A percentile compares a stretch with the other conserved stretches of the same genome.
Conservation (phyloP, 2,329 filamentous ascomycete species). For the Cytospora chrysosperma region DNA sequence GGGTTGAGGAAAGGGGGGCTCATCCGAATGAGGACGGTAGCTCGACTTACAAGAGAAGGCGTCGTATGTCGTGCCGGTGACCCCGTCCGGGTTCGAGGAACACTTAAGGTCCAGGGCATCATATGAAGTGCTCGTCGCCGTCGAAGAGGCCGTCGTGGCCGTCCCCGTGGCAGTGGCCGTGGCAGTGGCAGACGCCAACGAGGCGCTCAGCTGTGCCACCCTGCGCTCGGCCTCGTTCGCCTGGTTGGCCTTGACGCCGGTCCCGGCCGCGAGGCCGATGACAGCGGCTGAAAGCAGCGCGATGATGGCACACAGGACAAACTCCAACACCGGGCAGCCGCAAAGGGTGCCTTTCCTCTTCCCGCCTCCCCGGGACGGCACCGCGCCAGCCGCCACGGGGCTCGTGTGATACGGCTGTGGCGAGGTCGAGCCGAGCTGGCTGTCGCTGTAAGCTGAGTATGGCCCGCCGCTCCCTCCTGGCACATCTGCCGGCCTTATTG, state of each 20-base stretch:
- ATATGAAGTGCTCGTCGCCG: slow-evolving; percentile 31
- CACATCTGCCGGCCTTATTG: slow-evolving; percentile 14
- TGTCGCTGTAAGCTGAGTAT: slow-evolving; percentile 19
- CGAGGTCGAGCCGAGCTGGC: slow-evolving; percentile 15
- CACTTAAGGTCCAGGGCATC: slow-evolving; percentile 42
- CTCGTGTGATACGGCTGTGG: slow-evolving; percentile 1
- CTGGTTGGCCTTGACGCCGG: slow-evolving; percentile 41
- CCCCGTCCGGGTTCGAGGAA: slow-evolving; percentile 34
- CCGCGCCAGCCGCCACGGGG: not conserved
- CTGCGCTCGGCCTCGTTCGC: slow-evolving; percentile 38
- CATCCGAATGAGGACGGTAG: not conserved
- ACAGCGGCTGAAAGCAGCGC: slow-evolving; percentile 41
- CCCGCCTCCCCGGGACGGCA: not conserved
- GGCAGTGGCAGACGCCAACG: slow-evolving; percentile 26
- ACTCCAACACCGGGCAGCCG: slow-evolving; percentile 40
- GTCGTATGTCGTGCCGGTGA: slow-evolving; percentile 40
- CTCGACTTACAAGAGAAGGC: slow-evolving; percentile 37
- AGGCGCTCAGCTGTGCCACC: slow-evolving; percentile 33
- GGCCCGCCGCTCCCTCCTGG: not conserved
- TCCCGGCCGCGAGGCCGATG: slow-evolving; percentile 45
- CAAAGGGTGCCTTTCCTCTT: slow-evolving; percentile 29
- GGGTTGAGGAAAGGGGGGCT: too few species aligned
- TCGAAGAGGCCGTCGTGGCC: slow-evolving; percentile 24
- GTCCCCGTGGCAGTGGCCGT: slow-evolving; percentile 25
- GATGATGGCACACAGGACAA: slow-evolving; percentile 42